Percentiles rank a stretch among this genome's conserved stretches.
Conservation (phyloP, 495 filamentous ascomycete genomes). For the Tuber umbilicatum region DNA sequence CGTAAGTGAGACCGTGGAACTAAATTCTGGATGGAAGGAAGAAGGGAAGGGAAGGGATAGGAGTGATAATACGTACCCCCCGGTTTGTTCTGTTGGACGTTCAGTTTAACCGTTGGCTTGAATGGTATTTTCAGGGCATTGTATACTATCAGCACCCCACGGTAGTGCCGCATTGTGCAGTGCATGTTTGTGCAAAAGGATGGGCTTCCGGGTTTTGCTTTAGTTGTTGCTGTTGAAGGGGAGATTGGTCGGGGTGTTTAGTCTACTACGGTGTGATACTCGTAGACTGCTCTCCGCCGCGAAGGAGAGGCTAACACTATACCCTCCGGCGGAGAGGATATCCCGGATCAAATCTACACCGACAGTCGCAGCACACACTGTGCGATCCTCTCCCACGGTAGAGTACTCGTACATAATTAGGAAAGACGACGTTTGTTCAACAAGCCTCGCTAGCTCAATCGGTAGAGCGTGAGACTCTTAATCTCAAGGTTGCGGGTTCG, state of each 20-base stretch:
- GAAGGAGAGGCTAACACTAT: too few species aligned
- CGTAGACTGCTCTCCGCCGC: too few species aligned
- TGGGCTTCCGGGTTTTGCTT: not conserved
- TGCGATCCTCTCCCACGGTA: too few species aligned
- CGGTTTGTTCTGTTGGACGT: not conserved
- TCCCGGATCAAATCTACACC: too few species aligned
- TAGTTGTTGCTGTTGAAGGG: too few species aligned
- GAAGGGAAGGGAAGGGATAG: not conserved
- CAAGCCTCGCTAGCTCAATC: slow-evolving; percentile 52
- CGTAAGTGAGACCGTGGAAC: not conserved
- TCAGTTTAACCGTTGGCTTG: not conserved
- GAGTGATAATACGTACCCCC: not conserved
- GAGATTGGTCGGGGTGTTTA: too few species aligned
- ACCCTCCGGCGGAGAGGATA: too few species aligned
- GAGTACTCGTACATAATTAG: not conserved
- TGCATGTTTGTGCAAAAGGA: not conserved
- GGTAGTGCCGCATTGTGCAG: too few species aligned
- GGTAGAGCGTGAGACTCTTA: slow-evolving; percentile 58
- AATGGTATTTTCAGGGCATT: not conserved
- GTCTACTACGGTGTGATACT: too few species aligned
- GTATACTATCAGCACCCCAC: too few species aligned
- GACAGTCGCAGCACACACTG: too few species aligned
- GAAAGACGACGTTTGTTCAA: not conserved
- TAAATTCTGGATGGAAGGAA: not conserved
- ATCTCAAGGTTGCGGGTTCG: slow-evolving; percentile 57